Evolutionary conservation across 2,329 filamentous ascomycete species (phyloP).

Genomic region (Aureobasidium sp.): DNA sequence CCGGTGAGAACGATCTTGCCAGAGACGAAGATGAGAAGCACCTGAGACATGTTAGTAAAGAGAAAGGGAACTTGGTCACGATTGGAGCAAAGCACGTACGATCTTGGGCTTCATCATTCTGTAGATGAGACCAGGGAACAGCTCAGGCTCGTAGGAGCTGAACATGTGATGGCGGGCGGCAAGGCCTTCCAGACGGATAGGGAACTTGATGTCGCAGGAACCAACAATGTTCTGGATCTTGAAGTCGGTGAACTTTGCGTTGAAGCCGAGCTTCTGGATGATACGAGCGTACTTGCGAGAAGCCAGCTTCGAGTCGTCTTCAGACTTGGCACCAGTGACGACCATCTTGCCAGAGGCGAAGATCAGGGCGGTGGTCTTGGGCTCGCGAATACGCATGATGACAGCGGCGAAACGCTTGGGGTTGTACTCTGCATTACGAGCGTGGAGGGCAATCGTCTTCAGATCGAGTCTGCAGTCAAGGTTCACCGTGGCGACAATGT

Average conservation of each 20-base stretch:
- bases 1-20: constrained; percentile 98
- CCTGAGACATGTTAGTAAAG: constrained; percentile 33
- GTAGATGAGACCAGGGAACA: constrained; percentile 99
- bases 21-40: constrained; percentile 93
- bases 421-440: constrained; percentile 97
- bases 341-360: constrained; percentile 99
- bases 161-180: constrained; percentile 98
- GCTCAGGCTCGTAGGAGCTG: constrained; percentile 95
- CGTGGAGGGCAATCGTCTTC: constrained; percentile 97
- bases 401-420: constrained; percentile 99
- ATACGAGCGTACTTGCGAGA: constrained; percentile 97
- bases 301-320: constrained; percentile 95
- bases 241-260: constrained; percentile 99
- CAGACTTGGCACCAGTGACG: constrained; percentile 57
- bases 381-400: constrained; percentile 99
- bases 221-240: constrained; percentile 99
- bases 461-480: constrained; percentile 94
- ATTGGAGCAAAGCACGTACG: constrained; percentile 14
- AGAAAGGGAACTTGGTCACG: neutral
- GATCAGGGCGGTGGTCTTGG: constrained; percentile 96
- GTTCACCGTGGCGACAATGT: constrained; percentile 98
- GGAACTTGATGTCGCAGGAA: constrained; percentile 98
- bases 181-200: constrained; percentile 90
- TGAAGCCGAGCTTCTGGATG: constrained; percentile 99
- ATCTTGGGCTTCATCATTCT: constrained; percentile 99